Evolutionary conservation across 1,284 basidiomycete species (phyloP).

Genomic region (Xerocomus minutiporus): DNA sequence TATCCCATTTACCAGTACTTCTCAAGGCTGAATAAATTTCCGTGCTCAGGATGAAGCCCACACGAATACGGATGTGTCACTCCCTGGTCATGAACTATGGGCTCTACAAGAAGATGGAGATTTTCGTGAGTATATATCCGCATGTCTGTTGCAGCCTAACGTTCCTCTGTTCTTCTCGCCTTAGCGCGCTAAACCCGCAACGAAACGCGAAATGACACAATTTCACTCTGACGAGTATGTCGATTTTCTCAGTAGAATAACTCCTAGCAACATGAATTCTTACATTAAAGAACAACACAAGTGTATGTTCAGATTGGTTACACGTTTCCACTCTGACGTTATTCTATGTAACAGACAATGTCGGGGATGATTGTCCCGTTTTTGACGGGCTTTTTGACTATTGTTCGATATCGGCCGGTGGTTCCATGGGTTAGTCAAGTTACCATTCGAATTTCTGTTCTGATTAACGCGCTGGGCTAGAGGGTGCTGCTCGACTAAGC

Average conservation of each 20-base stretch:
- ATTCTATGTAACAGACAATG: constrained; percentile 55
- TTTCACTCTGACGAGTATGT: constrained; percentile 95
- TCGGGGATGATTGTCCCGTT: constrained; percentile 95
- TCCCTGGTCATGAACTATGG: constrained; percentile 99
- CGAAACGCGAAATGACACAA: constrained; percentile 96
- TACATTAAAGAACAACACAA: constrained; percentile 96
- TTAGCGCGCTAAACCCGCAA: constrained; percentile 97
- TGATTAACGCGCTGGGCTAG: constrained; percentile 39
- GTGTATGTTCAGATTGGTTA: constrained; percentile 50
- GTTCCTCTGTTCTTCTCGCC: background rate
- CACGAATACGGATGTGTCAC: constrained; percentile 98
- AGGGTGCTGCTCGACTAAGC: constrained; percentile 94
- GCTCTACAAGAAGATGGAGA: constrained; percentile 95
- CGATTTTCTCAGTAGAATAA: constrained; percentile 82
- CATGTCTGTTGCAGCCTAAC: background rate
- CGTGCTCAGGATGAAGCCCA: constrained; percentile 82
- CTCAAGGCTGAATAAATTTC: constrained; percentile 4
- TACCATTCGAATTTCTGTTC: background rate
- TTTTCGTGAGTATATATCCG: constrained; percentile 67
- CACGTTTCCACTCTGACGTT: background rate
- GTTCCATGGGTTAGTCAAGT: constrained; percentile 83
- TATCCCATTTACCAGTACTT: constrained; percentile 3
- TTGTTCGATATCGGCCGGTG: constrained; percentile 97
- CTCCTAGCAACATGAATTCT: constrained; percentile 80
- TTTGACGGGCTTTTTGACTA: constrained; percentile 99